Base-by-base conservation (phyloP, 2,329 filamentous ascomycete species). In the Neofusicoccum parvum region DNA sequence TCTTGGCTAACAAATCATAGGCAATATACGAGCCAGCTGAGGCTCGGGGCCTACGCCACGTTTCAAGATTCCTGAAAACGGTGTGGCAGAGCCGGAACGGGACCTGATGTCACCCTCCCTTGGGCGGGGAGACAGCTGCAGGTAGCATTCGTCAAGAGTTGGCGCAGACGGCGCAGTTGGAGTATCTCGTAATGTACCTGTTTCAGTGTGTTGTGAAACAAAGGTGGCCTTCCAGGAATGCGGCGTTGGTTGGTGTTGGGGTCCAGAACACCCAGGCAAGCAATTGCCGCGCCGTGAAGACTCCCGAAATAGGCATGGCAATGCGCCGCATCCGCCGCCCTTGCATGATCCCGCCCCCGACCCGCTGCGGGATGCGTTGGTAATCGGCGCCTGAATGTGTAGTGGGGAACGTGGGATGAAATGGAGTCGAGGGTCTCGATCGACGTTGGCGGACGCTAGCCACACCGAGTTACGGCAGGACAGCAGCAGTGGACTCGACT, bases 161-260 rank as follows among this genome's bases (percentile, higher is more conserved):
- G 39, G 23, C 9, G 41, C 11, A 46, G 27, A 15, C n/a, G 7
- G 39, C 17, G 23, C 27, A 7, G 41, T 20, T 34, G n/a, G 14
- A 14, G 23, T 7, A 34, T 46, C 9, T 20, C 54, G 10, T 51
- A 9, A 46, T 4, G 41, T 46, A 3, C 27, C 15, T 43, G n/a
- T 12, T 34, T 10, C 27, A 15, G 39, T 7, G 15, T 32, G 41
- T n/a, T 45, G 54, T 36, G 54, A 46, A 46, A 59, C 23, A 34
- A 46, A 43, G 53, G 41, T 45, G 54, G 39, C 41, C 7, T 39
- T 39, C 37, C 23, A n/a, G 54, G 54, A 59, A 59, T 59, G 54
- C 39, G 54, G 54, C 54, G 41, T 36, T 32, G 39, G 41, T 59
- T 59, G 54, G 58, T 62, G 58, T 62, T 62, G 58, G 58, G 58